A percentile compares a stretch with the other conserved stretches of the same genome.
These are phyloP conservation scores for Fusarium mangiferae DNA, from an alignment of 2,329 filamentous ascomycete genomes.

Conservation along the genomic window DNA sequence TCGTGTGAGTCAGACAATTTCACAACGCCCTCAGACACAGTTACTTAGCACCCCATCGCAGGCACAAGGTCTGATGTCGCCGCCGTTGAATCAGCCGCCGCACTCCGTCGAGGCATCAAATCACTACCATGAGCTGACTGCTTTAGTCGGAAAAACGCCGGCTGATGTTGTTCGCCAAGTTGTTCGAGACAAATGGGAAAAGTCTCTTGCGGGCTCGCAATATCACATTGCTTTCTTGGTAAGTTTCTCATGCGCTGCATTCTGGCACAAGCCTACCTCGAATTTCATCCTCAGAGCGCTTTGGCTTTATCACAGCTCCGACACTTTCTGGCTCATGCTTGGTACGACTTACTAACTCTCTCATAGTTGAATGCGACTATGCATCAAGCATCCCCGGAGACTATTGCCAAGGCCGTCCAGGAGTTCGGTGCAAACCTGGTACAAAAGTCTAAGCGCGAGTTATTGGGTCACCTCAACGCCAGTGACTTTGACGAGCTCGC, in stretches of 20 bases:
- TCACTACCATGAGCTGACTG: conserved; percentile 38
- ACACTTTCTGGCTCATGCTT: neutral
- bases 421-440: conserved; percentile 60
- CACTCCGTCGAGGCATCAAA: conserved; percentile 43
- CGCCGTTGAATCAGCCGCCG: neutral
- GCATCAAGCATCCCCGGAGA: conserved; percentile 53
- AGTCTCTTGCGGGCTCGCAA: conserved; percentile 60
- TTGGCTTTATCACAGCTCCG: neutral
- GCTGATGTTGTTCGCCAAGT: conserved; percentile 59
- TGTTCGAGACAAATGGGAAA: conserved; percentile 63
- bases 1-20: neutral
- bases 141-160: conserved; percentile 52
- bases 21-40: conserved; percentile 4
- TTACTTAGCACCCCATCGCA: neutral
- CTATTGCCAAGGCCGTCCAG: conserved; percentile 53
- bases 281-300: neutral
- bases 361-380: conserved; percentile 62
- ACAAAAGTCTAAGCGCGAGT: conserved; percentile 51
- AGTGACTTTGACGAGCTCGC: conserved; percentile 59
- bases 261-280: neutral
- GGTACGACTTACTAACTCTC: conserved; percentile 39
- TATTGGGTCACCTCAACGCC: conserved; percentile 54
- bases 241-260: conserved; percentile 42
- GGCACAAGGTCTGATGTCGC: neutral
- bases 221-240: conserved; percentile 65